phyloP scores from a whole-genome alignment of 768 basidiomycete species.

The Serendipita sp. region DNA sequence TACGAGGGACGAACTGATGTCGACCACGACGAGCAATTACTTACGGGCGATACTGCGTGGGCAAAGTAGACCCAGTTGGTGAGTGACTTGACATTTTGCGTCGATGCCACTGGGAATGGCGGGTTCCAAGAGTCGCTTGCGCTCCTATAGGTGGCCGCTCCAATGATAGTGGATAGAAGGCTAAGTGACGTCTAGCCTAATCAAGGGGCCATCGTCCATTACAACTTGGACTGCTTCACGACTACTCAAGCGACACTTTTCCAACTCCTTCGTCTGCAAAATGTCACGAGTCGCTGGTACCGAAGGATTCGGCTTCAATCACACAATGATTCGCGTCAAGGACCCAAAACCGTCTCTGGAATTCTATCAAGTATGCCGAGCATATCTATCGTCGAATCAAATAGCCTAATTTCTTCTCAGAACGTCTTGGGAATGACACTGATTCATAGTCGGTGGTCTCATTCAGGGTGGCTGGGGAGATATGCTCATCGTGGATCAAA shows the following conservation, averaged over 20 bases:
- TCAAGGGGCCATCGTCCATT: too few relatives aligned
- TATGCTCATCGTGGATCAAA: constrained; percentile 19
- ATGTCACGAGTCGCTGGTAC: constrained; percentile 55
- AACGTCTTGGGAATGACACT: background rate
- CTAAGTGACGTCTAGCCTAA: too few relatives aligned
- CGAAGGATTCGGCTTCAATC: constrained; percentile 61
- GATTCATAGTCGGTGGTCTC: background rate
- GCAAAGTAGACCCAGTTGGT: background rate
- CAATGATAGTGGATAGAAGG: too few relatives aligned
- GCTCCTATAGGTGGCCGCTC: background rate
- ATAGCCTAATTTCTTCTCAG: background rate
- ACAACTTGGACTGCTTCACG: background rate
- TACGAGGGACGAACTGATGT: background rate
- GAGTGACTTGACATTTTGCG: background rate
- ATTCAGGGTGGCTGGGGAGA: constrained; percentile 7
- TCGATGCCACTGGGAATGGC: background rate
- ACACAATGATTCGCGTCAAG: constrained; percentile 79
- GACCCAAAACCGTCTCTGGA: constrained; percentile 66
- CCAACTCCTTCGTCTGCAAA: constrained; percentile 9
- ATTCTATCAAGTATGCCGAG: constrained; percentile 54
- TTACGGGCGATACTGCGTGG: constrained; percentile 11
- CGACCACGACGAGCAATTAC: background rate
- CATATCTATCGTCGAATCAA: background rate
- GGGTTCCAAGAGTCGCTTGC: background rate
- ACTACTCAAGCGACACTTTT: background rate